Evolutionary conservation across 805 yeast species (phyloP).

Genomic region (Metschnikowia anglica): DNA sequence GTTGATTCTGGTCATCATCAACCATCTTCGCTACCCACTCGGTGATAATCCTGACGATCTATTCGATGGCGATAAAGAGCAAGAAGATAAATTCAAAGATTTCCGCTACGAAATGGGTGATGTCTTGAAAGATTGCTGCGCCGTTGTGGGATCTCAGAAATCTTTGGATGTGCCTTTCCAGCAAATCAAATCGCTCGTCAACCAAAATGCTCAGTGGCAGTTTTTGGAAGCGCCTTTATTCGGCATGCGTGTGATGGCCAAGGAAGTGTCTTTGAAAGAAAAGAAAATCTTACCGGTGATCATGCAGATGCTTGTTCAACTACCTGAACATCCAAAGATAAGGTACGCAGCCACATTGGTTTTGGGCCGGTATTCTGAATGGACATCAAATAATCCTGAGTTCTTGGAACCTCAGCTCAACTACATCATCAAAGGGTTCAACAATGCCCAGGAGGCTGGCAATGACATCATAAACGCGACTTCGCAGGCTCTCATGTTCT

Average conservation of each 20-base stretch:
- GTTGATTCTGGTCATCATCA: slow-evolving; percentile 59
- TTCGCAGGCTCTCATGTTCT: slow-evolving; percentile 89
- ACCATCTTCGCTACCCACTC: slow-evolving; percentile 73
- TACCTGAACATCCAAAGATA: slow-evolving; percentile 83
- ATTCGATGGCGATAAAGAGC: slow-evolving; percentile 70
- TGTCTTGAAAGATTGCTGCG: slow-evolving; percentile 93
- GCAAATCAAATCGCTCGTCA: slow-evolving; percentile 47
- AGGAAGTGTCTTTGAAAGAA: slow-evolving; percentile 73
- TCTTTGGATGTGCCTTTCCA: slow-evolving; percentile 72
- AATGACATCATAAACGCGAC: slow-evolving; percentile 75
- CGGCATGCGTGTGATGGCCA: slow-evolving; percentile 90
- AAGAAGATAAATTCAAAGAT: slow-evolving; percentile 88
- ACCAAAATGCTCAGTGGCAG: slow-evolving; percentile 65
- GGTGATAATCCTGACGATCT: slow-evolving; percentile 35
- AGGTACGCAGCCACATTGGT: slow-evolving; percentile 92
- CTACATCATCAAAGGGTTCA: slow-evolving; percentile 78
- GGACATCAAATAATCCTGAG: slow-evolving; percentile 88
- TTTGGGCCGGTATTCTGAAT: slow-evolving; percentile 92
- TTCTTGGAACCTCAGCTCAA: slow-evolving; percentile 77
- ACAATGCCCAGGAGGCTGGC: slow-evolving; percentile 18
- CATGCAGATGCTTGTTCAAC: slow-evolving; percentile 61
- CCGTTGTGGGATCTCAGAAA: slow-evolving; percentile 73
- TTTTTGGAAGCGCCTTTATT: slow-evolving; percentile 86
- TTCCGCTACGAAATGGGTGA: slow-evolving; percentile 97
- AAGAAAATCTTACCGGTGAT: slow-evolving; percentile 69